Conservation (phyloP, 75 land plant genomes). For the Sequoia sempervirens region DNA sequence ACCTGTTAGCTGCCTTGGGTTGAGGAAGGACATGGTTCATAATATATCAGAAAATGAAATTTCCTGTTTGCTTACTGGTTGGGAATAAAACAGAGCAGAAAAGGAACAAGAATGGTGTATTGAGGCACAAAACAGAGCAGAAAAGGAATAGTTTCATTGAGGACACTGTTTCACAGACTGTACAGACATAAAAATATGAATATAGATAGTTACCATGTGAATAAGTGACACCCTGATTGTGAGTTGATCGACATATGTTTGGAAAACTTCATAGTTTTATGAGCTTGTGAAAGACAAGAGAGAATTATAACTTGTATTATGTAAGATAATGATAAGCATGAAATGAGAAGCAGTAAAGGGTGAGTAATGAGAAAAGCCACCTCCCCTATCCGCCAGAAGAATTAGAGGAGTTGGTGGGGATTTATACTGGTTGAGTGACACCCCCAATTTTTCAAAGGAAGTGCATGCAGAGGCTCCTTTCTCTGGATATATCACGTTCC, state of each 20-base stretch:
- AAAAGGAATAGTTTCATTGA: no score
- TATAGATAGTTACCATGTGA: no score
- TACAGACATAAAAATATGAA: no score
- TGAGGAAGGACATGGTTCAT: background rate
- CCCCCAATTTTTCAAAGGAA: conserved; percentile 20
- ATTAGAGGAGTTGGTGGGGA: conserved; percentile 17
- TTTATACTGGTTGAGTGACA: conserved; percentile 7
- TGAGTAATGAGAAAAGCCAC: background rate
- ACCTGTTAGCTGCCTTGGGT: background rate
- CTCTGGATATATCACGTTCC: conserved; percentile 36
- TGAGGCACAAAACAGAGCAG: background rate
- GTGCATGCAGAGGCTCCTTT: conserved; percentile 24
- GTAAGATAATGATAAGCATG: background rate
- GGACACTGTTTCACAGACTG: background rate
- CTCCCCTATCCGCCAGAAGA: conserved; percentile 43
- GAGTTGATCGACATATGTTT: background rate
- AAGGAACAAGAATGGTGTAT: background rate
- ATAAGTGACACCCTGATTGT: no score
- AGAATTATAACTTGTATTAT: no score
- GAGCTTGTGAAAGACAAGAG: no score
- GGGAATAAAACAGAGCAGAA: background rate
- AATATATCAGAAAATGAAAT: background rate
- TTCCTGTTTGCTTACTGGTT: background rate
- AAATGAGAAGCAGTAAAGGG: background rate
- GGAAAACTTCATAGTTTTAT: background rate